Percentiles rank a stretch among this genome's conserved stretches.
These are phyloP conservation scores for Arachis monticola DNA, from an alignment of 331 rosid species.

Conservation along the genomic window DNA sequence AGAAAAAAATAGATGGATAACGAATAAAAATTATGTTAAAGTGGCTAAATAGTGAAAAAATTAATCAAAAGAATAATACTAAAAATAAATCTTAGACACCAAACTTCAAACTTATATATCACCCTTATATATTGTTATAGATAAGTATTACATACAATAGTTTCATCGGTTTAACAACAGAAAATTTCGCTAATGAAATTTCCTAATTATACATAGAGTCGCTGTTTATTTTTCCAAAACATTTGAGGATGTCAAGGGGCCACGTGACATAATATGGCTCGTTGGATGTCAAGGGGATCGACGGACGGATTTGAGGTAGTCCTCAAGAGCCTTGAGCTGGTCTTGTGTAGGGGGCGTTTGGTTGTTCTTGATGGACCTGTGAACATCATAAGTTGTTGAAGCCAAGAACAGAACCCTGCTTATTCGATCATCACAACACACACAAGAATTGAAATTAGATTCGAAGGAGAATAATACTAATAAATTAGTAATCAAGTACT, in stretches of 20 bases:
- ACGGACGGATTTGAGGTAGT: constrained; percentile 45
- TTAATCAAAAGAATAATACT: no score
- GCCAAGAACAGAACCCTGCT: constrained; percentile 54
- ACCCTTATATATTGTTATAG: no score
- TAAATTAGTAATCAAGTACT: not conserved
- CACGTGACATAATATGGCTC: constrained; percentile 26
- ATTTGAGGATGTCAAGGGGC: no score
- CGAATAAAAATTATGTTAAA: no score
- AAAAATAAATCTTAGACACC: no score
- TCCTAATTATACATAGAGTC: not conserved
- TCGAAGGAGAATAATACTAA: not conserved
- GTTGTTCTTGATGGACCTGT: constrained; percentile 56
- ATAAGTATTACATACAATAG: no score
- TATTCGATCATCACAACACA: not conserved
- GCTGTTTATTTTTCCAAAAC: no score
- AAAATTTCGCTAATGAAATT: not conserved
- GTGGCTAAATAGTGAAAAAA: no score
- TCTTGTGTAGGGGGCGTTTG: constrained; percentile 53
- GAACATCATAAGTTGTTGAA: constrained; percentile 55
- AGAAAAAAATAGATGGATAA: no score
- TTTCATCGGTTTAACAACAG: not conserved
- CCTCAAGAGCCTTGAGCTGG: constrained; percentile 49
- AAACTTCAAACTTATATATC: no score
- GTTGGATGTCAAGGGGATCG: constrained; percentile 38
- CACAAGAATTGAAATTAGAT: not conserved